Evolutionary conservation across 352 stramenopile genomes (phyloP).

Genomic region (Pythium angustatum): DNA sequence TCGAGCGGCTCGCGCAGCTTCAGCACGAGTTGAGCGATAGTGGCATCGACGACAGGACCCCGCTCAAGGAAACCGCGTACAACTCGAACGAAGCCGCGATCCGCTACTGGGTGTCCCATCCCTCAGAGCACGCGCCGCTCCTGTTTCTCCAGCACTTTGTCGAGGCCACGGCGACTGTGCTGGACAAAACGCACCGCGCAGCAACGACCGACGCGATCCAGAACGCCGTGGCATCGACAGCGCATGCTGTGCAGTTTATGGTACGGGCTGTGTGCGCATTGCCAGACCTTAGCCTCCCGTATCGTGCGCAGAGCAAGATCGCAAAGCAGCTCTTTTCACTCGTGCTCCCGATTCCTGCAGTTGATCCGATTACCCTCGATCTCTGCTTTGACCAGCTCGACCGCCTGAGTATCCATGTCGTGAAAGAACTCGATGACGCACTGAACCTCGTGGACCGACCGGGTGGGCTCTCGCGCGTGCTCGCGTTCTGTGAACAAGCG

Average conservation of each 20-base stretch:
- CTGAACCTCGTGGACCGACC: constrained; percentile 35
- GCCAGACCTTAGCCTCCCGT: constrained; percentile 53
- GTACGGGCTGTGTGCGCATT: constrained; percentile 48
- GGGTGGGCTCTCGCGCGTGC: constrained; percentile 38
- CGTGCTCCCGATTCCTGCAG: too few species aligned
- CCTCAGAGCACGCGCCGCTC: constrained; percentile 46
- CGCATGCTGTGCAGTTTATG: constrained; percentile 51
- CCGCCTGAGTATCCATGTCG: constrained; percentile 54
- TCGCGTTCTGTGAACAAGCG: constrained; percentile 49
- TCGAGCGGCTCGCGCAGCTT: constrained; percentile 43
- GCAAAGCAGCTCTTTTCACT: constrained; percentile 57
- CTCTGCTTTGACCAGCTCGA: constrained; percentile 53
- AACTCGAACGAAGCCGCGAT: constrained; percentile 31
- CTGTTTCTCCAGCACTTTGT: constrained; percentile 73
- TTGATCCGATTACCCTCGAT: too few species aligned
- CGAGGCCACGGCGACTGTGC: constrained; percentile 54
- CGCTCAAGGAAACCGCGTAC: neutral
- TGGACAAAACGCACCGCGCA: constrained; percentile 56
- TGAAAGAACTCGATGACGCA: constrained; percentile 68
- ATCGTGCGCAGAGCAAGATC: constrained; percentile 56
- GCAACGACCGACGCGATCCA: constrained; percentile 43
- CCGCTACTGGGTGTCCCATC: constrained; percentile 47
- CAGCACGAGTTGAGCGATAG: neutral
- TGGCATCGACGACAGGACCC: constrained; percentile 8
- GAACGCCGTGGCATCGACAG: constrained; percentile 40